phyloP scores from a whole-genome alignment of 2,329 filamentous ascomycete species.

The Epichloe sp. region DNA sequence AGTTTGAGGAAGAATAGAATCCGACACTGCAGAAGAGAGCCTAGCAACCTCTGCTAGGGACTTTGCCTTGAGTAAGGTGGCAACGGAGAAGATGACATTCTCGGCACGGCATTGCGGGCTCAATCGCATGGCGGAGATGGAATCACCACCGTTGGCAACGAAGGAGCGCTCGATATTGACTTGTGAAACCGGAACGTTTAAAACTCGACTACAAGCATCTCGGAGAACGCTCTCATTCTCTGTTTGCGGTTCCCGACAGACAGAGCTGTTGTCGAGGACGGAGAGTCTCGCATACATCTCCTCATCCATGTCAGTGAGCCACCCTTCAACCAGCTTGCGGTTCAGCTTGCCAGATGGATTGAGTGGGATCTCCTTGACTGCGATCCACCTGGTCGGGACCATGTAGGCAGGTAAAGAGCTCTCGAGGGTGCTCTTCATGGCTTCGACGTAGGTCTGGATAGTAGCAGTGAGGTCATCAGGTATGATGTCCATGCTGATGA shows the following conservation, averaged over 20 bases:
- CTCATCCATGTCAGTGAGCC: not conserved
- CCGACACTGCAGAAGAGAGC: not conserved
- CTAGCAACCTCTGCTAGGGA: not conserved
- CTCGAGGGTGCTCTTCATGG: constrained; percentile 5
- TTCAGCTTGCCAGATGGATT: constrained; percentile 9
- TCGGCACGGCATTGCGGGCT: constrained; percentile 23
- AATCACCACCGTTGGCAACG: constrained; percentile 29
- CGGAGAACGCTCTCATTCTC: constrained; percentile 4
- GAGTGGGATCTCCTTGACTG: constrained; percentile 7
- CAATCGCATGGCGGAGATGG: constrained; percentile 29
- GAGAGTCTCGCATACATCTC: not conserved
- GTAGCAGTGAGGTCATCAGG: not conserved
- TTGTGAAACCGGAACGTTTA: constrained; percentile 20
- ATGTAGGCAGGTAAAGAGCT: constrained; percentile 9
- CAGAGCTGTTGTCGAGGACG: not conserved
- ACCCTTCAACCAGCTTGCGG: constrained; percentile 3
- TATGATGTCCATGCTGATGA: not conserved
- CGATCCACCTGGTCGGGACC: constrained; percentile 9
- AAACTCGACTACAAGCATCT: constrained; percentile 26
- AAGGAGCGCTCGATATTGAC: constrained; percentile 22
- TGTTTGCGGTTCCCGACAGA: not conserved
- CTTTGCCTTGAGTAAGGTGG: not conserved
- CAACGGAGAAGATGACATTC: constrained; percentile 17
- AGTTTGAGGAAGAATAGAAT: not conserved
- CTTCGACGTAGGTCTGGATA: not conserved